Evolutionary conservation across 805 yeast genomes (phyloP), one percentile per base, ranked within the genome.

Genomic region (Candida railenensis): DNA sequence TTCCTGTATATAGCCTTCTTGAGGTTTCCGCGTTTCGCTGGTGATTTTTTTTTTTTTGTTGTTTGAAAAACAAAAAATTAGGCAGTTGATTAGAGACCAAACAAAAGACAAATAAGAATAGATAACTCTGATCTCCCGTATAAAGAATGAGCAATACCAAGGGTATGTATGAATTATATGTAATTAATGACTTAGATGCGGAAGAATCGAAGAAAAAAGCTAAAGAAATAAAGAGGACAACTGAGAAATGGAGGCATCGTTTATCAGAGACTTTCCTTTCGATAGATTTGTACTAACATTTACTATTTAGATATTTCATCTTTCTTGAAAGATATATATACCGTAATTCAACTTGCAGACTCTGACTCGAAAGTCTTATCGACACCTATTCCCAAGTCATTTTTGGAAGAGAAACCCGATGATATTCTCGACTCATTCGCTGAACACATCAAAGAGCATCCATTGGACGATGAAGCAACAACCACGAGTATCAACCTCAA

Each of bases 331-430:
- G 62, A 61, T 48, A 48, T 67, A 30, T 58, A 58, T 43, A 46
- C 44, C 9, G 68, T 66, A 5, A 59, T 58, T 43, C 47, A 56
- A 47, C 43, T 53, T 19, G 67, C 69, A 7, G 71, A 67, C 46
- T 43, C 40, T 21, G 54, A 58, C 5, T 47, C 53, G 5, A 44
- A 53, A 4, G 46, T 67, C 19, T 57, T 62, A 34, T 47, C 45
- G 2, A 33, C 50, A 0, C 42, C 47, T 19, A 57, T 83, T 42
- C 86, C 87, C 7, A 50, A 58, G 2, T 60, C 61, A 2, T 81
- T 82, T 52, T 66, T 58, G 48, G 86, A 82, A 56, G 43, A 56
- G 1, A 67, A 74, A 34, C 74, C 82, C 1, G 53, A 59, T 3
- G 62, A 63, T 37, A 72, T 83, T 18, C 65, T 73, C 21, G 62